These are phyloP conservation scores for Macrolepiota fuliginosa DNA, from an alignment of 768 basidiomycete species.

Conservation along the genomic window DNA sequence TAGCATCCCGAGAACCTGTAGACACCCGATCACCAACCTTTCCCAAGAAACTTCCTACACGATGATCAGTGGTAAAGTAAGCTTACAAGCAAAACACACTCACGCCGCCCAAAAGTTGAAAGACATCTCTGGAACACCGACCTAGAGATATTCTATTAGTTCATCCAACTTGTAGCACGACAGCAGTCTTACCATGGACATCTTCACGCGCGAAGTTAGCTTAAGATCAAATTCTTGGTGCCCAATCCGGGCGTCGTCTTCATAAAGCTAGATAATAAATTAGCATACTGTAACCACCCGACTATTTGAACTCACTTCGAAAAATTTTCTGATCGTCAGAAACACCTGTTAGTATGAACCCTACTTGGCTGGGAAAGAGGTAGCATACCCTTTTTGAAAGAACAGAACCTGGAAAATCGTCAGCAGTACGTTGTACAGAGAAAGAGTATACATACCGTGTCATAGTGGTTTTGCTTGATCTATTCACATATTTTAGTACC, in stretches of 20 bases:
- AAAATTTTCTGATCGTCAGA: conserved; percentile 58
- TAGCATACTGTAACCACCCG: conserved; percentile 1
- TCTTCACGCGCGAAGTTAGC: conserved; percentile 88
- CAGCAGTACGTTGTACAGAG: conserved; percentile 16
- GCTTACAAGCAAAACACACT: conserved; percentile 24
- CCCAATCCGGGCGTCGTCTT: conserved; percentile 91
- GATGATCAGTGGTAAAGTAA: background rate
- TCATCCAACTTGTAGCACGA: background rate
- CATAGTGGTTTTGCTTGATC: conserved; percentile 97
- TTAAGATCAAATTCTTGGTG: conserved; percentile 96
- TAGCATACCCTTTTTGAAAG: conserved; percentile 91
- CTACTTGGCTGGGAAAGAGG: background rate
- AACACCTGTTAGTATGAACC: background rate
- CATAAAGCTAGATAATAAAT: conserved; percentile 62
- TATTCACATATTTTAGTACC: conserved; percentile 24
- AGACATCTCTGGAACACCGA: conserved; percentile 91
- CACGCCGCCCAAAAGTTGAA: conserved; percentile 94
- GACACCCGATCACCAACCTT: conserved; percentile 42
- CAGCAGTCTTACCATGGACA: conserved; percentile 83
- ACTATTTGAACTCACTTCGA: conserved; percentile 49
- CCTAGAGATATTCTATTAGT: conserved; percentile 38
- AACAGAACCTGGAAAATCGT: conserved; percentile 67
- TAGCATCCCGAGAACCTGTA: background rate
- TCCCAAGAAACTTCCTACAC: conserved; percentile 75
- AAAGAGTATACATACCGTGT: conserved; percentile 57